Conservation (phyloP, 306 rosid genomes). For the Oemleria cerasiformis region DNA sequence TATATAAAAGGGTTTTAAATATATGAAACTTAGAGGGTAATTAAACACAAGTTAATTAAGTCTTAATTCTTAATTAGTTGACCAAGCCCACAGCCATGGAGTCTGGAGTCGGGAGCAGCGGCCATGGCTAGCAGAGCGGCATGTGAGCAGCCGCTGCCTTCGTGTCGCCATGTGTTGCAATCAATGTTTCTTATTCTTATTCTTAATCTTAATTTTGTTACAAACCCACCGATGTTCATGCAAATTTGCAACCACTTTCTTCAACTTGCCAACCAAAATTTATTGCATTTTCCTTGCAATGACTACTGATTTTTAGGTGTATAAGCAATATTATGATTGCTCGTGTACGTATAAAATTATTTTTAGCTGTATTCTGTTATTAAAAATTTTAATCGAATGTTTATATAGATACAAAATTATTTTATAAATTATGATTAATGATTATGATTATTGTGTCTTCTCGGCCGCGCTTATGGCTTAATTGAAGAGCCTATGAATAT, state of each 20-base stretch:
- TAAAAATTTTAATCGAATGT: no score
- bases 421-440: no score
- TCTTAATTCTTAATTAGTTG: not conserved
- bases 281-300: not conserved
- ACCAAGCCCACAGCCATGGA: not conserved
- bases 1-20: no score
- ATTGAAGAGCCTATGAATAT: not conserved
- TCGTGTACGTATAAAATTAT: no score
- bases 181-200: not conserved
- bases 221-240: not conserved
- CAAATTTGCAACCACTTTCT: not conserved
- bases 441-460: not conserved
- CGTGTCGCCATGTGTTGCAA: slow-evolving; percentile 53
- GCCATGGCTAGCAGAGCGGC: slow-evolving; percentile 52
- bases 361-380: no score
- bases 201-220: no score
- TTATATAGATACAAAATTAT: no score
- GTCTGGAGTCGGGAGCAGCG: slow-evolving; percentile 42
- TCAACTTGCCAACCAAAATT: not conserved
- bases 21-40: not conserved
- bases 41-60: not conserved
- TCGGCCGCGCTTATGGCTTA: not conserved
- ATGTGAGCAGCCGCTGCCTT: slow-evolving; percentile 43
- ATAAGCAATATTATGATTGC: no score
- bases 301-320: no score